A percentile compares a stretch with the other conserved stretches of the same genome.
Conservation (phyloP, 345 rosid genomes). For the Arabidopsis thaliana region DNA sequence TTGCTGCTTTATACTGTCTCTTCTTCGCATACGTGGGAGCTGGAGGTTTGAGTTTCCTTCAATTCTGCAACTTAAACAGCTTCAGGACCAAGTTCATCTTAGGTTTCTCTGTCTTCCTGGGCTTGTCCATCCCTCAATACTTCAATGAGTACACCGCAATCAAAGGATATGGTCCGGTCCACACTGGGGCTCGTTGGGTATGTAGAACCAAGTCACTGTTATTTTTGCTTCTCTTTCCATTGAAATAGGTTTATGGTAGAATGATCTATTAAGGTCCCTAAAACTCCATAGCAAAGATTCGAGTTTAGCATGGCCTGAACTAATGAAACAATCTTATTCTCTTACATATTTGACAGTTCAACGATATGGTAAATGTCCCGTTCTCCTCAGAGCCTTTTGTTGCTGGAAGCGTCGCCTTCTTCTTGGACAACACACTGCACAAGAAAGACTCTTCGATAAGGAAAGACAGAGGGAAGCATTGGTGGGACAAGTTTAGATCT, state of each 20-base stretch:
- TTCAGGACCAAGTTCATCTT: constrained; percentile 83
- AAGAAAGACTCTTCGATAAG: constrained; percentile 55
- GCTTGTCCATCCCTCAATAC: constrained; percentile 92
- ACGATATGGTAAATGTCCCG: constrained; percentile 90
- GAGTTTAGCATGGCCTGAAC: constrained; percentile 20
- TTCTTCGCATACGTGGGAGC: constrained; percentile 95
- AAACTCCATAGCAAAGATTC: not conserved
- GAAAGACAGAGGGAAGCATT: constrained; percentile 95
- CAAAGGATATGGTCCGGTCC: constrained; percentile 89
- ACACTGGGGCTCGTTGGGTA: constrained; percentile 90
- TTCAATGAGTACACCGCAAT: constrained; percentile 95
- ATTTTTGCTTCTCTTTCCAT: not conserved
- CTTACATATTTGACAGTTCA: constrained; percentile 65
- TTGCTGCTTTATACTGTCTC: constrained; percentile 86
- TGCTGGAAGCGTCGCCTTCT: constrained; percentile 80
- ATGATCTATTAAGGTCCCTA: not conserved
- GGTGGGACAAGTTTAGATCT: constrained; percentile 91
- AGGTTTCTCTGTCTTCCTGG: constrained; percentile 93
- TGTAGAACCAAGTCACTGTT: constrained; percentile 15
- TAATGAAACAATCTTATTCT: constrained; percentile 3
- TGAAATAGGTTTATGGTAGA: constrained; percentile 3
- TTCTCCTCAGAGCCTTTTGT: constrained; percentile 92
- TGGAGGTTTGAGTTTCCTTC: constrained; percentile 93
- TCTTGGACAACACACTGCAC: constrained; percentile 84
- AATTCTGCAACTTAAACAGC: constrained; percentile 93